Evolutionary conservation across 108 stramenopile species (phyloP), one percentile per base, ranked within the genome.

Genomic region (Fragilaria radians): DNA sequence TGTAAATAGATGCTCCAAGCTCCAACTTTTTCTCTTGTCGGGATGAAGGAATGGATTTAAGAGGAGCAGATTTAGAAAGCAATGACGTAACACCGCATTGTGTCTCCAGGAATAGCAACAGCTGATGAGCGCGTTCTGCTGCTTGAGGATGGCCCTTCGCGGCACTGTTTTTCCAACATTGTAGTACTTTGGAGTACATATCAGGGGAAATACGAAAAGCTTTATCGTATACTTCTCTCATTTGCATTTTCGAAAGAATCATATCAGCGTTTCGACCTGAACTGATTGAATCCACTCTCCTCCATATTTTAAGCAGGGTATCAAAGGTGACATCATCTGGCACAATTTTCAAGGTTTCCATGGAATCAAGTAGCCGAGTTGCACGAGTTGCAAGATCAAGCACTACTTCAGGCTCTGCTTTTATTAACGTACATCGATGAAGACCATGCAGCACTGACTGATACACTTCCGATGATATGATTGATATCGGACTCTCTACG

Each of bases 191-290:
- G 42, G 42, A 23, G 33, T 76, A 76, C 1, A 52, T 54, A 54
- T 53, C 54, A 4, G 62, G 59, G 26, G 58, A 62, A 7, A 62
- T 48, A 32, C 46, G 57, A 2, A 68, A 33, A 27, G 67, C 62
- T 4, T 51, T 18, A 7, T 68, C 48, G 42, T 62, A 68, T 30
- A 63, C 36, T 22, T 32, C 56, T 11, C 64, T 28, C 1, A 62
- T 57, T 52, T 77, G 67, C 76, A 73, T 73, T 47, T 68, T 34
- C 28, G 76, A 69, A 1, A 77, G 58, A 7, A 77, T 34, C 50
- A 66, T 56, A 53, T 77, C 72, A 0, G 76, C 76, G 48, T 57
- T 59, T 18, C 73, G 59, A 4, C 76, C 76, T 1, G 72, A 70
- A 18, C 70, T 55, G n/a, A 51, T 30, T 19, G 72, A 65, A n/a